A percentile compares a stretch with the other conserved stretches of the same genome.
These are phyloP conservation scores for Ramaria sp. DNA, from an alignment of 768 basidiomycete species.

Conservation along the genomic window DNA sequence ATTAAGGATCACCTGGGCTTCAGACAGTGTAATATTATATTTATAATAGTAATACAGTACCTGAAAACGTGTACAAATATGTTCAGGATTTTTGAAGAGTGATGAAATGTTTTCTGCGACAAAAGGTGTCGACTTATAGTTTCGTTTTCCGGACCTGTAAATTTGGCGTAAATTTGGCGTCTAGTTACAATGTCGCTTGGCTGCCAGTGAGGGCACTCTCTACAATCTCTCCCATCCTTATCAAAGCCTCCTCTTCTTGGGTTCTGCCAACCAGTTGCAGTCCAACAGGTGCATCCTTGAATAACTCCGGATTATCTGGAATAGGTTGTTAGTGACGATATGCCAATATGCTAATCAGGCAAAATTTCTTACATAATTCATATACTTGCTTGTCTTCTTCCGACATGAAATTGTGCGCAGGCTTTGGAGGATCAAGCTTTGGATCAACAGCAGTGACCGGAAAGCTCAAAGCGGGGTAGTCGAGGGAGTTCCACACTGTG, in stretches of 20 bases:
- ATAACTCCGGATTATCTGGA: constrained; percentile 47
- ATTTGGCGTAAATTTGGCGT: too few relatives aligned
- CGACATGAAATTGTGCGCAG: constrained; percentile 37
- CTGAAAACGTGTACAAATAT: too few relatives aligned
- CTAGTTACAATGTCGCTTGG: constrained; percentile 13
- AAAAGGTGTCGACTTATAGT: too few relatives aligned
- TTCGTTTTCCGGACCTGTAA: too few relatives aligned
- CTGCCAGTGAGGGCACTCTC: constrained; percentile 25
- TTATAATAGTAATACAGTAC: too few relatives aligned
- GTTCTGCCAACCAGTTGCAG: constrained; percentile 62
- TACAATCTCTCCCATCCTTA: constrained; percentile 59
- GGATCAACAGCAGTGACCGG: constrained; percentile 57
- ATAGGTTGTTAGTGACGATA: neutral
- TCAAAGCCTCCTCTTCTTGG: constrained; percentile 66
- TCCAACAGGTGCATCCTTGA: constrained; percentile 46
- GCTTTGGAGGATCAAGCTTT: constrained; percentile 34
- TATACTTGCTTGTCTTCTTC: constrained; percentile 38
- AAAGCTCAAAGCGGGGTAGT: constrained; percentile 50
- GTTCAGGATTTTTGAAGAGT: too few relatives aligned
- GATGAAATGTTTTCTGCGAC: too few relatives aligned
- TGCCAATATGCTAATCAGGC: neutral
- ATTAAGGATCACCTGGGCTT: too few relatives aligned
- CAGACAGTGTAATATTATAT: too few relatives aligned
- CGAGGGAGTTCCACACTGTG: constrained; percentile 55
- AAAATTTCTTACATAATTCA: constrained; percentile 38